Base-by-base conservation (phyloP, 371 early-diverging fungal species). In the Capillidium heterosporum region DNA sequence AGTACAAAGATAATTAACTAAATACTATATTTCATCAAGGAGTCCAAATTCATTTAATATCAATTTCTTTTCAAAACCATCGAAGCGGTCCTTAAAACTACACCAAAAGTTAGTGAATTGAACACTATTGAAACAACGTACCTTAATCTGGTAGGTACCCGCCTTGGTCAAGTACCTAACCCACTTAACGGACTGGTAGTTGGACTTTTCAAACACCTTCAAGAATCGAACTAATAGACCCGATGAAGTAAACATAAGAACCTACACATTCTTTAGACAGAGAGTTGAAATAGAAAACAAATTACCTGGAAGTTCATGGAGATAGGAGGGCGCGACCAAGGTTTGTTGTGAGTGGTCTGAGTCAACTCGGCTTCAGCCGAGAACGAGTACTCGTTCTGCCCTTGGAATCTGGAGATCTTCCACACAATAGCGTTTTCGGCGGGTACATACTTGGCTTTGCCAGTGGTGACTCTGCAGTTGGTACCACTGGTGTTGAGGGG, bases 91-190 rank as follows among this genome's bases (percentile, higher is more conserved):
- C n/a, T n/a, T n/a, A n/a, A n/a, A n/a, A n/a, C n/a, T n/a, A n/a
- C n/a, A n/a, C n/a, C n/a, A n/a, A n/a, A n/a, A n/a, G n/a, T n/a
- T n/a, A n/a, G n/a, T n/a, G n/a, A n/a, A n/a, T n/a, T n/a, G n/a
- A n/a, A n/a, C 4, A 35, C 4, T 35, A 35, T 7, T 7, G 13
- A 35, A 35, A 35, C 35, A 13, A 35, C 35, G 35, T 74, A 82
- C 82, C 70, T 85, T 71, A 56, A 88, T 81, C 64, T 90, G 87
- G 66, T 90, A 90, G 48, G 80, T 79, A 10, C 91, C 91, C 17
- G 89, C 89, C 58, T 86, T 87, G 54, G 91, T 87, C 80, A 88
- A 80, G 65, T 91, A 91, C 60, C 91, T 69, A n/a, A 91, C 89
- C 91, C 91, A 89, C 65, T 89, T 89, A 40, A 89, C 89, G 61